Conservation (phyloP, 352 stramenopile genomes). For the Pseudoperonospora humuli region DNA sequence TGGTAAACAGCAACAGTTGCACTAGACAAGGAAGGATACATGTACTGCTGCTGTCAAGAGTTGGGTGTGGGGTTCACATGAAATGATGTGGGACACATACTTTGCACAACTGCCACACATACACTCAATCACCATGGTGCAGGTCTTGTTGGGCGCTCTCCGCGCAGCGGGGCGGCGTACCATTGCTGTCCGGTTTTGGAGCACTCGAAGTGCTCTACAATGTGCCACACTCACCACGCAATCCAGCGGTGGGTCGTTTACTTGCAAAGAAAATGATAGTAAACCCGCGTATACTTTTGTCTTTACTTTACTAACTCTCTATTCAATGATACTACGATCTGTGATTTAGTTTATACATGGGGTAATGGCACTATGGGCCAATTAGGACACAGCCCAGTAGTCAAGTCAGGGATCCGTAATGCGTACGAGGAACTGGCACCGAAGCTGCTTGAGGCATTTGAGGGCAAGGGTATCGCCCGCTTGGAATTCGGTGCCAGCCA, state of each 20-base stretch:
- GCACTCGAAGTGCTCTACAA: constrained; percentile 13
- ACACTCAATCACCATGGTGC: constrained; percentile 31
- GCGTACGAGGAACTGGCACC: constrained; percentile 81
- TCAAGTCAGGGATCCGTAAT: constrained; percentile 80
- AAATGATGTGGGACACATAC: not conserved
- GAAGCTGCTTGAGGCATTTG: constrained; percentile 58
- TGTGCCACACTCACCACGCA: constrained; percentile 43
- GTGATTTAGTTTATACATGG: constrained; percentile 64
- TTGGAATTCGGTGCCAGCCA: constrained; percentile 73
- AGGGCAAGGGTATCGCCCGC: constrained; percentile 51
- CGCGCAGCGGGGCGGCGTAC: constrained; percentile 19
- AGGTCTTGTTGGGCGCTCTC: constrained; percentile 36
- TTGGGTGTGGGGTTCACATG: no score
- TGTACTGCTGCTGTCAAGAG: no score
- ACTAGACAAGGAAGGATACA: no score
- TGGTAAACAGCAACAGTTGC: no score
- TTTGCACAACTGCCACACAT: constrained; percentile 11
- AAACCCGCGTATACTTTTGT: no score
- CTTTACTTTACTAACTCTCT: not conserved
- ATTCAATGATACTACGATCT: not conserved
- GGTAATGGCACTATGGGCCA: constrained; percentile 80
- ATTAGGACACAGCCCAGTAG: constrained; percentile 66
- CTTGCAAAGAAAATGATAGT: not conserved
- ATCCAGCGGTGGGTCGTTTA: constrained; percentile 41
- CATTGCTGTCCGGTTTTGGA: constrained; percentile 7